Conservation (phyloP, 371 early-diverging fungal genomes). For the Rhizopus arrhizus region DNA sequence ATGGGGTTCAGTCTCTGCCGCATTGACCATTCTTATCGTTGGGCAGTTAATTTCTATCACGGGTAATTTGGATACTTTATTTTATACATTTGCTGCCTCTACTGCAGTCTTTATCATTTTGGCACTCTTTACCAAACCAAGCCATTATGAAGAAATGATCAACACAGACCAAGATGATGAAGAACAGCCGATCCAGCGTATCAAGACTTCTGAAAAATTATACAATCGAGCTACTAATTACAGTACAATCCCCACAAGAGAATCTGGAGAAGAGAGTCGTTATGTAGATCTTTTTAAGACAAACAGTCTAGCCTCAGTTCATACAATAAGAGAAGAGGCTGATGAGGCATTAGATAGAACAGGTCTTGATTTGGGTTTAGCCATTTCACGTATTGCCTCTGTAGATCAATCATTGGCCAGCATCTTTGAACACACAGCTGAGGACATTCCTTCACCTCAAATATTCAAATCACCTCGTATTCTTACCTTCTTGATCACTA, state of each 20-base stretch:
- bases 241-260: slow-evolving; percentile 11
- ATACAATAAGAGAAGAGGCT: slow-evolving; percentile 42
- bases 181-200: neutral
- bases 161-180: slow-evolving; percentile 6
- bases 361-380: slow-evolving; percentile 33
- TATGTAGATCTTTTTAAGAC: slow-evolving; percentile 29
- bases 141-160: slow-evolving; percentile 3
- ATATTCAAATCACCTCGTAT: slow-evolving; percentile 33
- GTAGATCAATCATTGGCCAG: slow-evolving; percentile 33
- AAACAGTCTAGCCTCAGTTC: slow-evolving; percentile 23
- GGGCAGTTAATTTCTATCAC: slow-evolving; percentile 39
- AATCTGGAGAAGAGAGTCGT: slow-evolving; percentile 15
- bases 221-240: slow-evolving; percentile 14
- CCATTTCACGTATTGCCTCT: slow-evolving; percentile 40
- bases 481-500: slow-evolving; percentile 34
- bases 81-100: slow-evolving; percentile 38
- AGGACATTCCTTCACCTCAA: slow-evolving; percentile 25
- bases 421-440: slow-evolving; percentile 12
- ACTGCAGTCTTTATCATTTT: slow-evolving; percentile 29
- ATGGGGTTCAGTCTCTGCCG: slow-evolving; percentile 49
- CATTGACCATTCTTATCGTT: slow-evolving; percentile 40
- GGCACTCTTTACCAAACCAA: slow-evolving; percentile 16
- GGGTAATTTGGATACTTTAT: slow-evolving; percentile 31
- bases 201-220: slow-evolving; percentile 17
- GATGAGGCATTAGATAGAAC: slow-evolving; percentile 34